A percentile compares a stretch with the other conserved stretches of the same genome.
These are phyloP conservation scores for Phialophora verrucosa DNA, from an alignment of 2,329 filamentous ascomycete genomes.

Conservation along the genomic window DNA sequence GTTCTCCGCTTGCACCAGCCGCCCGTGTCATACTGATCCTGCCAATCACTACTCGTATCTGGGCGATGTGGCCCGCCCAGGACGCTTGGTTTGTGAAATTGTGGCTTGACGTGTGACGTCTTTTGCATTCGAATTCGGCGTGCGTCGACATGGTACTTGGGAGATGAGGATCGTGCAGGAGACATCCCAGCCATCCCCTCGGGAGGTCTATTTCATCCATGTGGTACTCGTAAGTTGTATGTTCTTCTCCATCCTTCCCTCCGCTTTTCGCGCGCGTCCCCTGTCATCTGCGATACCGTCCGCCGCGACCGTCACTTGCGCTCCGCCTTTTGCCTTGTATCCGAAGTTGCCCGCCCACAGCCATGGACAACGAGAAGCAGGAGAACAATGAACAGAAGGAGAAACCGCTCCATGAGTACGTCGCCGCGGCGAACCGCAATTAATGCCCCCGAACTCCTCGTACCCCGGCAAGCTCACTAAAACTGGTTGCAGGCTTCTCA, in stretches of 20 bases:
- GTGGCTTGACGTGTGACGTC: constrained; percentile 31
- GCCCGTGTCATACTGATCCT: not conserved
- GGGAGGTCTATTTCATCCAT: not conserved
- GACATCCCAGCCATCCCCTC: constrained; percentile 3
- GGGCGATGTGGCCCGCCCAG: not conserved
- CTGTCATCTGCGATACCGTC: not conserved
- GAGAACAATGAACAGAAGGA: constrained; percentile 39
- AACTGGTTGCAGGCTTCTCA: constrained; percentile 54
- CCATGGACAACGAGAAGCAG: constrained; percentile 35
- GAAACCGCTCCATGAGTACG: constrained; percentile 52
- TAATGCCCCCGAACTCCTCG: not conserved
- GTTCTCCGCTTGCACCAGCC: constrained; percentile 1
- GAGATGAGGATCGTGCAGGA: not conserved
- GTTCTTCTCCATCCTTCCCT: not conserved
- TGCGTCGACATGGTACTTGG: constrained; percentile 26
- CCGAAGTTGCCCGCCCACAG: not conserved
- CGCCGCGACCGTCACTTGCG: not conserved
- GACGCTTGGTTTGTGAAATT: constrained; percentile 3
- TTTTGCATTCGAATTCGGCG: constrained; percentile 1
- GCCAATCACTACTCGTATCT: constrained; percentile 3
- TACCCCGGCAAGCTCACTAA: constrained; percentile 1
- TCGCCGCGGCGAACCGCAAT: constrained; percentile 5
- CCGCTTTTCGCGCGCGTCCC: not conserved
- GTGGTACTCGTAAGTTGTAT: not conserved
- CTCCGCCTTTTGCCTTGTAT: not conserved